Percentiles rank a stretch among this genome's conserved stretches.
Evolutionary conservation across 106 monocot genomes (phyloP).

Genomic region (Apostasia ramifera): DNA sequence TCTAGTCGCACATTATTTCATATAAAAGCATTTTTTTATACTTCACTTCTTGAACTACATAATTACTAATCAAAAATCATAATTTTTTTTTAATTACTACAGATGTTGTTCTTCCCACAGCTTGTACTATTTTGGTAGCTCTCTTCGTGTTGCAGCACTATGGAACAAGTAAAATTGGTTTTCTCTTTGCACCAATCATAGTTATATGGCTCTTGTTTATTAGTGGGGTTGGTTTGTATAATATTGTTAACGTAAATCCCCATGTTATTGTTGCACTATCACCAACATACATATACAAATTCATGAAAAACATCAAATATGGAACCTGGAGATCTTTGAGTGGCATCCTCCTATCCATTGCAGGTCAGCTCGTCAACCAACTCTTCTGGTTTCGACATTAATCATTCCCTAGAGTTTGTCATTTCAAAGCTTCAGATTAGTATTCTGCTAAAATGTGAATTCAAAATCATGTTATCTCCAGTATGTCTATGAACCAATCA

Average conservation of each 20-base stretch:
- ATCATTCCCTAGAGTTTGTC: not conserved
- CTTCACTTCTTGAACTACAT: no score
- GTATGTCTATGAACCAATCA: no score
- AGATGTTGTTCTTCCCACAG: conserved; percentile 1
- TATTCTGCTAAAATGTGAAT: no score
- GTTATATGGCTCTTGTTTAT: conserved; percentile 17
- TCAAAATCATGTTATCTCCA: no score
- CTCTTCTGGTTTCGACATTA: not conserved
- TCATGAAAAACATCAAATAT: not conserved
- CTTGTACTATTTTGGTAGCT: conserved; percentile 5
- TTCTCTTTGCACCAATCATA: conserved; percentile 24
- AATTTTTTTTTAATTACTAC: not conserved
- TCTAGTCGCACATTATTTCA: no score
- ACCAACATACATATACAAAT: conserved; percentile 11
- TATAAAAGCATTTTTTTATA: no score
- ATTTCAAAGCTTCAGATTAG: no score
- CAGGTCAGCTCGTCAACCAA: not conserved
- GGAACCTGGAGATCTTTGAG: conserved; percentile 11
- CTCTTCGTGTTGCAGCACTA: conserved; percentile 21
- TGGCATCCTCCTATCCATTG: conserved; percentile 13
- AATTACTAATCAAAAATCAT: no score
- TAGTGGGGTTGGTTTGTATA: conserved; percentile 17
- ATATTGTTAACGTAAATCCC: conserved; percentile 7
- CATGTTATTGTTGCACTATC: conserved; percentile 15
- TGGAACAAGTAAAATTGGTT: conserved; percentile 21